A percentile compares a stretch with the other conserved stretches of the same genome.
Conservation (phyloP, 2,329 filamentous ascomycete species). For the Alternaria incomplexa region DNA sequence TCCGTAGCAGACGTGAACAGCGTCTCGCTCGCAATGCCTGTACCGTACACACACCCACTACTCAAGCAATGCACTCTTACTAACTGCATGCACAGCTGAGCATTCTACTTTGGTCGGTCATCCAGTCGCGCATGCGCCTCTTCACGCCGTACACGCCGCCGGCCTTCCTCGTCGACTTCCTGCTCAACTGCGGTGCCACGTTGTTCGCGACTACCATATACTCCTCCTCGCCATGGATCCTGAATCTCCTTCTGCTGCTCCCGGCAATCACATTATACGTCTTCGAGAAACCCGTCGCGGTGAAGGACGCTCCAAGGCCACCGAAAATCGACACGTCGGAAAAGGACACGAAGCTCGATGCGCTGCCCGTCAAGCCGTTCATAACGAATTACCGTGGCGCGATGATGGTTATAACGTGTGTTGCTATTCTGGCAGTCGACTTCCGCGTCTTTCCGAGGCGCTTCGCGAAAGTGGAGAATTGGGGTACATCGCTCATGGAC, state of each 20-base stretch:
- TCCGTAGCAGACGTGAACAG: conserved; percentile 83
- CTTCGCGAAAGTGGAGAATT: conserved; percentile 98
- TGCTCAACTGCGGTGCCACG: conserved; percentile 82
- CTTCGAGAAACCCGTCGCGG: conserved; percentile 33
- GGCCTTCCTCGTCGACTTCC: conserved; percentile 78
- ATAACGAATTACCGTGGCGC: conserved; percentile 87
- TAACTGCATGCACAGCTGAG: conserved; percentile 66
- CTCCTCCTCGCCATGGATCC: conserved; percentile 72
- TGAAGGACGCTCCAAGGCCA: conserved; percentile 25
- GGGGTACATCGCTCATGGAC: conserved; percentile 99
- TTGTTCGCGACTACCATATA: conserved; percentile 89
- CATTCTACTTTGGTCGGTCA: conserved; percentile 83
- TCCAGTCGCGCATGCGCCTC: conserved; percentile 83
- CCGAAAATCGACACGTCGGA: conserved; percentile 25
- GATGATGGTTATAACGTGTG: conserved; percentile 89
- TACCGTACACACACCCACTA: conserved; percentile 53
- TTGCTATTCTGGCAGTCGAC: conserved; percentile 95
- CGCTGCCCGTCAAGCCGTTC: conserved; percentile 85
- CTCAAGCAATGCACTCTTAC: conserved; percentile 18
- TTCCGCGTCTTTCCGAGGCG: conserved; percentile 91
- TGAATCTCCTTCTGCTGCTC: conserved; percentile 75
- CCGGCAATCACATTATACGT: conserved; percentile 71
- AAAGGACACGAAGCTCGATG: conserved; percentile 47
- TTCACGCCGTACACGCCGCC: conserved; percentile 77
- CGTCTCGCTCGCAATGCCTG: conserved; percentile 84